Conservation (phyloP, 2,329 filamentous ascomycete species). For the Emydomyces testavorans region DNA sequence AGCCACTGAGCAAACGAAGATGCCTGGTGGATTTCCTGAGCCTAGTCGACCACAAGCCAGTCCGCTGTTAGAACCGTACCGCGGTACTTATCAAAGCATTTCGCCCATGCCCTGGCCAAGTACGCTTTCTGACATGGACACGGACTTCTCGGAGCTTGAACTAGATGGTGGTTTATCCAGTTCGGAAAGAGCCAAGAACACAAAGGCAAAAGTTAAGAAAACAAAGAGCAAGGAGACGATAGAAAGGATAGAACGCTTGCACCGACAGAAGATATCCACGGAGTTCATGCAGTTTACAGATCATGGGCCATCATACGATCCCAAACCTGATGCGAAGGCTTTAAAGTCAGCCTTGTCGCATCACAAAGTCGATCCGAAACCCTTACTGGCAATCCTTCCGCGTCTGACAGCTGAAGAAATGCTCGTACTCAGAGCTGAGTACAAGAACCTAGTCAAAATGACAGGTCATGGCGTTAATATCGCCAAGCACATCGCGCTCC, state of each 20-base stretch:
- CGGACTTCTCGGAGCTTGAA: slow-evolving; percentile 45
- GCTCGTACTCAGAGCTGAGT: slow-evolving; percentile 71
- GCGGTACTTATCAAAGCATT: slow-evolving; percentile 84
- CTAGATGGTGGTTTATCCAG: slow-evolving; percentile 25
- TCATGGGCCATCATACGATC: slow-evolving; percentile 69
- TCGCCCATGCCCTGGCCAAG: slow-evolving; percentile 85
- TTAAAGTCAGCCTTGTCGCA: slow-evolving; percentile 64
- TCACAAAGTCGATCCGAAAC: slow-evolving; percentile 55
- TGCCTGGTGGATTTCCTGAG: slow-evolving; percentile 22
- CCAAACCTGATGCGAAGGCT: slow-evolving; percentile 62
- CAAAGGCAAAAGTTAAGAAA: slow-evolving; percentile 20
- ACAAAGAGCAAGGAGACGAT: slow-evolving; percentile 21
- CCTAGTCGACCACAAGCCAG: slow-evolving; percentile 55
- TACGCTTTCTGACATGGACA: slow-evolving; percentile 44
- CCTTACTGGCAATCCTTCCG: slow-evolving; percentile 74
- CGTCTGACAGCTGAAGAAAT: slow-evolving; percentile 77
- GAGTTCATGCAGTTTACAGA: slow-evolving; percentile 29
- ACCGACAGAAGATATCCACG: slow-evolving; percentile 39
- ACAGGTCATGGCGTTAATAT: slow-evolving; percentile 40
- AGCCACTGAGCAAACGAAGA: slow-evolving; percentile 28
- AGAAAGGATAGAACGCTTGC: slow-evolving; percentile 32
- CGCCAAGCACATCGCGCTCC: slow-evolving; percentile 41
- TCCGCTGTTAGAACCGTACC: slow-evolving; percentile 82
- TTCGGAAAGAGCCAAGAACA: slow-evolving; percentile 21
- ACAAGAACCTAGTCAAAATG: slow-evolving; percentile 75